A percentile compares a stretch with the other conserved stretches of the same genome.
phyloP scores from a whole-genome alignment of 148 eudicot genomes.

The Amaranthus cruentus region DNA sequence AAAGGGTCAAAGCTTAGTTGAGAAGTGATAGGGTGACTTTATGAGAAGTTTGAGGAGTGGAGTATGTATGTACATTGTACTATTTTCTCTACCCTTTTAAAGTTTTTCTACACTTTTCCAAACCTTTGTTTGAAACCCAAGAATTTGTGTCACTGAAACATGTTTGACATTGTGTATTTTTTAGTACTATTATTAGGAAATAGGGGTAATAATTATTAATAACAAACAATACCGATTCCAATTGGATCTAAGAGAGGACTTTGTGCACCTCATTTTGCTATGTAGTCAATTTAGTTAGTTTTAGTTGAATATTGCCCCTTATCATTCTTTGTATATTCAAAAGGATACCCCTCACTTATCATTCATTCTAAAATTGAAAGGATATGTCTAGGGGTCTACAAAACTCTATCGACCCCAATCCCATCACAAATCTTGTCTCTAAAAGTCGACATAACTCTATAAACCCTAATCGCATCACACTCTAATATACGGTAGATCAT shows the following conservation, averaged over 20 bases:
- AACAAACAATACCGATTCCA: slow-evolving; percentile 15
- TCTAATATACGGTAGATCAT: no score
- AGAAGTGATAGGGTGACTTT: slow-evolving; percentile 8
- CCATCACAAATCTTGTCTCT: no score
- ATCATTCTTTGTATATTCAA: neutral
- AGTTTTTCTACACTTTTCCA: neutral
- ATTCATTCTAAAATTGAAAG: no score
- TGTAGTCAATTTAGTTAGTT: slow-evolving; percentile 25
- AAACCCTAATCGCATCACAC: no score
- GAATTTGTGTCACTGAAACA: slow-evolving; percentile 22
- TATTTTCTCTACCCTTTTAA: neutral
- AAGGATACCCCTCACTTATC: neutral
- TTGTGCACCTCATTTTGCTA: slow-evolving; percentile 14
- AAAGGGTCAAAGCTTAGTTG: slow-evolving; percentile 27
- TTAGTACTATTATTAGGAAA: slow-evolving; percentile 1
- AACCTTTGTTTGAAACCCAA: neutral
- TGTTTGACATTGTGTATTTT: slow-evolving; percentile 25
- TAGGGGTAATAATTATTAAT: neutral
- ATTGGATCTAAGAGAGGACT: slow-evolving; percentile 23
- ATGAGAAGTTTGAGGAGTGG: slow-evolving; percentile 17
- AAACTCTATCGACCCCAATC: no score
- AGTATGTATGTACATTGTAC: neutral
- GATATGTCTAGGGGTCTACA: no score
- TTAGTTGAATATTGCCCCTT: slow-evolving; percentile 14
- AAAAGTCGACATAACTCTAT: no score